Evolutionary conservation across 2,329 filamentous ascomycete genomes (phyloP).

Genomic region (Samsoniella hepiali): DNA sequence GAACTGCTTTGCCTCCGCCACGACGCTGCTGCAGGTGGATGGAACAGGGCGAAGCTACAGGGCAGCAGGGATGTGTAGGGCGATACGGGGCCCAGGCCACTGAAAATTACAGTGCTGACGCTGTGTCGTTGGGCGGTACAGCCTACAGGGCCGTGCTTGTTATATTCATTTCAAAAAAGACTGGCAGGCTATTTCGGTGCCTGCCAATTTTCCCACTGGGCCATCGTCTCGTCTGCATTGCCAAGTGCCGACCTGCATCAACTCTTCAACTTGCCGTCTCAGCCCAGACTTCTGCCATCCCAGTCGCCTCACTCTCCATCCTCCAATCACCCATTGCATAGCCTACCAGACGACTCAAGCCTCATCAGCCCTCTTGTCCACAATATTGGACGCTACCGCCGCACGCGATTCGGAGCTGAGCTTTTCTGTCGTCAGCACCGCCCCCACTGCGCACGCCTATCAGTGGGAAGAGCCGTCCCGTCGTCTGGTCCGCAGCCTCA

Average conservation of each 20-base stretch:
- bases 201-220: too few relatives aligned
- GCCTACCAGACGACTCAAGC: not conserved
- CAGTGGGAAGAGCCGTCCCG: constrained; percentile 18
- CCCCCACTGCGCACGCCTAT: constrained; percentile 6
- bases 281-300: not conserved
- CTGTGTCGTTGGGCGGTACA: too few relatives aligned
- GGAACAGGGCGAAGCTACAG: not conserved
- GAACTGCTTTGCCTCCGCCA: not conserved
- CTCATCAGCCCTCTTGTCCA: constrained; percentile 5
- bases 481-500: constrained; percentile 15
- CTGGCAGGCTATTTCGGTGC: too few relatives aligned
- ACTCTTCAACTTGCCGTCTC: not conserved
- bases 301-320: constrained; percentile 1
- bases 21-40: not conserved
- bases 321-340: not conserved
- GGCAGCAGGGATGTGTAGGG: not conserved
- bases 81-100: not conserved
- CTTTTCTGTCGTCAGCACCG: constrained; percentile 6
- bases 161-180: too few relatives aligned
- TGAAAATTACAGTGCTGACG: not conserved
- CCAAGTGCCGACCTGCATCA: not conserved
- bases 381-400: not conserved
- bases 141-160: too few relatives aligned
- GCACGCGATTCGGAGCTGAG: constrained; percentile 12
- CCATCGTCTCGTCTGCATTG: not conserved